phyloP scores from a whole-genome alignment of 192 early-diverging fungal species.

The Umbelopsis sp. region DNA sequence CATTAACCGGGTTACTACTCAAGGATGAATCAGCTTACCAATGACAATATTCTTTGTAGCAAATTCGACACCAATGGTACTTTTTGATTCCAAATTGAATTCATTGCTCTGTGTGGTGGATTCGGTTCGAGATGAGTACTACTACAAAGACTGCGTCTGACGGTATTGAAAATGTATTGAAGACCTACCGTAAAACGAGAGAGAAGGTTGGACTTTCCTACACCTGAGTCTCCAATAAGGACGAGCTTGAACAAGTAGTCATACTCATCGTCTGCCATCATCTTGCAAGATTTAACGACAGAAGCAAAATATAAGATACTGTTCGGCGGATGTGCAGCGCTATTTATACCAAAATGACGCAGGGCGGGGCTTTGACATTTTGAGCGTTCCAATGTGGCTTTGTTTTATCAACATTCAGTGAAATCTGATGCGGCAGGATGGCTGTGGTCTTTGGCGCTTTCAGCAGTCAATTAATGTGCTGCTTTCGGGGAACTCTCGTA shows the following conservation, averaged over 20 bases:
- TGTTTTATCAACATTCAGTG: not conserved
- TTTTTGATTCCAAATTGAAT: slow-evolving; percentile 97
- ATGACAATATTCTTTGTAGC: slow-evolving; percentile 44
- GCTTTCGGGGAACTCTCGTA: too few relatives aligned
- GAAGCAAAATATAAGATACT: not conserved
- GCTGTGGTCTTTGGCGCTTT: too few relatives aligned
- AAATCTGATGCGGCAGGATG: too few relatives aligned
- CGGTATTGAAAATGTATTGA: slow-evolving; percentile 42
- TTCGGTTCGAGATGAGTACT: not conserved
- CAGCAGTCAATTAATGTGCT: too few relatives aligned
- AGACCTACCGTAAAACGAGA: slow-evolving; percentile 76
- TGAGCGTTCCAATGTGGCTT: not conserved
- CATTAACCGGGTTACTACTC: too few relatives aligned
- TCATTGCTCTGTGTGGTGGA: slow-evolving; percentile 62
- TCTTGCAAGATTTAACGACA: slow-evolving; percentile 5
- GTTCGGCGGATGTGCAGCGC: not conserved
- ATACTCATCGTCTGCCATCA: slow-evolving; percentile 62
- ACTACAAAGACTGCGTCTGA: not conserved
- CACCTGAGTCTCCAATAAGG: slow-evolving; percentile 76
- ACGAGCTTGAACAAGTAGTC: slow-evolving; percentile 73
- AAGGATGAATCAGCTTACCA: not conserved
- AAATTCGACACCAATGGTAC: slow-evolving; percentile 81
- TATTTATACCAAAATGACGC: not conserved
- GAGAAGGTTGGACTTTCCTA: slow-evolving; percentile 83
- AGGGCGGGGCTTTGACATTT: not conserved